Percentiles rank a stretch among this genome's conserved stretches.
Conservation (phyloP, 306 rosid species). For the Sicyos baderoa region DNA sequence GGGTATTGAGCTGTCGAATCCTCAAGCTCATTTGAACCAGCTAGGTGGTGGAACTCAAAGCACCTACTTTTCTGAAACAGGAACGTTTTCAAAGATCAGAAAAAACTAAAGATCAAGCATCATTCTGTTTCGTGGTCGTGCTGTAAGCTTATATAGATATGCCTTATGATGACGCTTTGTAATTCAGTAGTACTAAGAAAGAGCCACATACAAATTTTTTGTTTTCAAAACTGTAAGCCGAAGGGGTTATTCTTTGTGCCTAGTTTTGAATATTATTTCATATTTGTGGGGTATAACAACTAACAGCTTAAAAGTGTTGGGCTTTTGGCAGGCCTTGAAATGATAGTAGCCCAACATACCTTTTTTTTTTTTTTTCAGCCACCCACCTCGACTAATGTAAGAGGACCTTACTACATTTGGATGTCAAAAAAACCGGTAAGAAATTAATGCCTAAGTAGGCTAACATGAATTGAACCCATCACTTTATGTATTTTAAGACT, state of each 20-base stretch:
- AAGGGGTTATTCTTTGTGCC: not conserved
- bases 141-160: constrained; percentile 9
- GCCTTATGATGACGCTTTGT: not conserved
- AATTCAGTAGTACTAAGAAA: not conserved
- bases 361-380: no score
- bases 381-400: no score
- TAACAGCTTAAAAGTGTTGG: not conserved
- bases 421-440: no score
- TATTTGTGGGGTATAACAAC: not conserved
- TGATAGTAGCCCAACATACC: not conserved
- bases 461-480: no score
- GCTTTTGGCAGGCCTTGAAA: not conserved
- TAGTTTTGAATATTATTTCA: not conserved
- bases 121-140: not conserved
- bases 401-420: no score
- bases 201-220: not conserved
- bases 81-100: constrained; percentile 84
- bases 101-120: constrained; percentile 38
- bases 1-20: constrained; percentile 94
- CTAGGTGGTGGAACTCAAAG: constrained; percentile 93
- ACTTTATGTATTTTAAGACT: no score
- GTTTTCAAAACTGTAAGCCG: not conserved
- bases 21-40: constrained; percentile 92
- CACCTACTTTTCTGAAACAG: constrained; percentile 92
- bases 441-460: no score